Percentiles rank a stretch among this genome's conserved stretches.
Evolutionary conservation across 2,329 filamentous ascomycete species (phyloP).

Genomic region (Teratosphaeria pseudoeucalypti): DNA sequence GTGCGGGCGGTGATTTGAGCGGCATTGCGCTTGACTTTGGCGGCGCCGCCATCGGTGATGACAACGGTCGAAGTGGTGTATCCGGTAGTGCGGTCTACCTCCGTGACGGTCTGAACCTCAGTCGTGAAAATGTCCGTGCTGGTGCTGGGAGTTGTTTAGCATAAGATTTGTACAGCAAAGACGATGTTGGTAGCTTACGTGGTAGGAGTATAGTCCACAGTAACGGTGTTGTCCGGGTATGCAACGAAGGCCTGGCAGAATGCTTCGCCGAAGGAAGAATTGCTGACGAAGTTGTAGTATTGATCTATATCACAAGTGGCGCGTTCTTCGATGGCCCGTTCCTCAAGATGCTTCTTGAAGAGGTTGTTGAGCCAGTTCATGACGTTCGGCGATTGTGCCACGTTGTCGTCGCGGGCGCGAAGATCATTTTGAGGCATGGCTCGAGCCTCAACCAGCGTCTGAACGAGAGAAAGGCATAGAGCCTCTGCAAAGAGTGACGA

Average conservation of each 20-base stretch:
- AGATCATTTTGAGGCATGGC: slow-evolving; percentile 5
- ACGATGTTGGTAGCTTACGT: slow-evolving; percentile 12
- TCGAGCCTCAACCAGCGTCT: slow-evolving; percentile 14
- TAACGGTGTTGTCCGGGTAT: slow-evolving; percentile 17
- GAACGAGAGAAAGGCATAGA: slow-evolving; percentile 19
- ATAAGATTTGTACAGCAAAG: slow-evolving; percentile 2
- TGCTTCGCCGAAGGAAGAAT: slow-evolving; percentile 12
- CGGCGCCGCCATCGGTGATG: slow-evolving; percentile 4
- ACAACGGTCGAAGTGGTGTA: slow-evolving; percentile 18
- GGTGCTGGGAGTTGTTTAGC: slow-evolving; percentile 7
- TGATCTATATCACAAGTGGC: slow-evolving; percentile 12
- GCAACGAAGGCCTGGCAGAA: slow-evolving; percentile 17
- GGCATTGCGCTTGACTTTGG: slow-evolving; percentile 8
- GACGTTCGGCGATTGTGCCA: slow-evolving; percentile 3
- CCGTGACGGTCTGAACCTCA: slow-evolving; percentile 9
- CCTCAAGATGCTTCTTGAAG: slow-evolving; percentile 7
- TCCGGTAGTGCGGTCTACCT: slow-evolving; percentile 11
- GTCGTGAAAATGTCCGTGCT: slow-evolving; percentile 12
- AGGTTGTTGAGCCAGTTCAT: slow-evolving; percentile 15
- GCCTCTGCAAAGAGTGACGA: slow-evolving; percentile 15
- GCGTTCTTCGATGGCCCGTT: background rate
- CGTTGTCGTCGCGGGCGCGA: slow-evolving; percentile 1
- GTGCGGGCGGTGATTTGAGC: slow-evolving; percentile 9
- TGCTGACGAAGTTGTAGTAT: slow-evolving; percentile 17
- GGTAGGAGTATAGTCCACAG: slow-evolving; percentile 19